Conservation (phyloP, 805 yeast species). For the Starmera caribaea region DNA sequence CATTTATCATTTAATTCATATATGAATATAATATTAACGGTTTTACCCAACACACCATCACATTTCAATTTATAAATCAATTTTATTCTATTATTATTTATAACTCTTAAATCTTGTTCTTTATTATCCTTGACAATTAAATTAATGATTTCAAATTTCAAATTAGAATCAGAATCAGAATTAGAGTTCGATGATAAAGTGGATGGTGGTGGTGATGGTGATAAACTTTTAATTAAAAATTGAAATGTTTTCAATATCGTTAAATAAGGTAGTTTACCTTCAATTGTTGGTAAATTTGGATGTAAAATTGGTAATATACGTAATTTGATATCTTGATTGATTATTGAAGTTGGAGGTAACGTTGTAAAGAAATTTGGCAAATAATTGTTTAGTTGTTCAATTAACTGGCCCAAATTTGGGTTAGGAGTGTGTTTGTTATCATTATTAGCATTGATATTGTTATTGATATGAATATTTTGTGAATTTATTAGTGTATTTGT, state of each 20-base stretch:
- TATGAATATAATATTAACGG: constrained; percentile 44
- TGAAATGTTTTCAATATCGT: constrained; percentile 50
- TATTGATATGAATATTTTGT: too few species aligned
- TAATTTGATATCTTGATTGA: constrained; percentile 39
- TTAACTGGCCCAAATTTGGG: constrained; percentile 44
- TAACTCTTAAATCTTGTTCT: too few species aligned
- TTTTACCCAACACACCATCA: too few species aligned
- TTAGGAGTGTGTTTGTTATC: background rate
- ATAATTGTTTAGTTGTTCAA: constrained; percentile 34
- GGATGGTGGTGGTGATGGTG: too few species aligned
- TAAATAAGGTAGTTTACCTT: constrained; percentile 46
- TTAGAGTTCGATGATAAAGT: too few species aligned
- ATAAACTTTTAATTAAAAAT: constrained; percentile 11
- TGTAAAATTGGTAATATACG: constrained; percentile 48
- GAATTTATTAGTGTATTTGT: too few species aligned
- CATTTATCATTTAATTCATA: constrained; percentile 55
- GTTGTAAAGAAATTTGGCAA: constrained; percentile 42
- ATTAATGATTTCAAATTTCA: too few species aligned
- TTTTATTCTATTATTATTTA: too few species aligned
- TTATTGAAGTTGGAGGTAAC: constrained; percentile 31
- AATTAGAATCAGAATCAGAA: too few species aligned
- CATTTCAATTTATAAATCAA: too few species aligned
- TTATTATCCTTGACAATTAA: too few species aligned
- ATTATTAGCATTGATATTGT: too few species aligned
- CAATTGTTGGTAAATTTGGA: constrained; percentile 44